Base-by-base conservation (phyloP, 2,329 filamentous ascomycete genomes). In the Microcera coccophila region DNA sequence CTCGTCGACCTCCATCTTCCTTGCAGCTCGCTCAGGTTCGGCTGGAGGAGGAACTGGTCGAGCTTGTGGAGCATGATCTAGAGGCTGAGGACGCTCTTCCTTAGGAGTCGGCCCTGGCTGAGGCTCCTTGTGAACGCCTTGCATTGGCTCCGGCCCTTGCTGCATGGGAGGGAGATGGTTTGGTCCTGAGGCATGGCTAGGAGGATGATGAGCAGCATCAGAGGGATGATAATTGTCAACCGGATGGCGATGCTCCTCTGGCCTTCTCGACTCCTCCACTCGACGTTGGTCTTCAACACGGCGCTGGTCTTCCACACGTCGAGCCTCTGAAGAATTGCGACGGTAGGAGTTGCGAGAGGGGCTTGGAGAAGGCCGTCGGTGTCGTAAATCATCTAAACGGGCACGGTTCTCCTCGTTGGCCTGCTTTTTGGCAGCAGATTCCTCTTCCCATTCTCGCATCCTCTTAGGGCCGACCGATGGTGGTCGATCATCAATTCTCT, bases 1-100 rank as follows among this genome's bases (percentile, higher is more conserved):
- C 64, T 98, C 93, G 55, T 98, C 90, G 16, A 97, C 87, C 5
- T 97, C 91, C 81, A 98, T 94, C 67, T 95, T 95, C 17, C 93
- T 79, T 16, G 90, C 89, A 24, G 93, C 90, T 40, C 82, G 72
- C 64, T 86, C 82, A 9, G 90, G 87, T 68, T 97, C 91, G 15
- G 74, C 45, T 26, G 22, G 22, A 32, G 29, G 70, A 17, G 76
- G 72, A 2, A 75, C 65, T 20, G 77, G 68, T 22, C 73, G 70
- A 19, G 71, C 57, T 29, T 67, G 61, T 16, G 67, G 61, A 17
- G 69, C 61, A 41, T 63, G 62, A 41, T 66, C 63, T 36, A 60
- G 41, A 32, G 29, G 29, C 38, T 74, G 67, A 26, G 72, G 65
- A 10, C 76, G 72, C 46, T 89, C 85, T 50, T 87, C 81, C 63